Conservation (phyloP, 257 asterid genomes). For the Solanum clarkiae region DNA sequence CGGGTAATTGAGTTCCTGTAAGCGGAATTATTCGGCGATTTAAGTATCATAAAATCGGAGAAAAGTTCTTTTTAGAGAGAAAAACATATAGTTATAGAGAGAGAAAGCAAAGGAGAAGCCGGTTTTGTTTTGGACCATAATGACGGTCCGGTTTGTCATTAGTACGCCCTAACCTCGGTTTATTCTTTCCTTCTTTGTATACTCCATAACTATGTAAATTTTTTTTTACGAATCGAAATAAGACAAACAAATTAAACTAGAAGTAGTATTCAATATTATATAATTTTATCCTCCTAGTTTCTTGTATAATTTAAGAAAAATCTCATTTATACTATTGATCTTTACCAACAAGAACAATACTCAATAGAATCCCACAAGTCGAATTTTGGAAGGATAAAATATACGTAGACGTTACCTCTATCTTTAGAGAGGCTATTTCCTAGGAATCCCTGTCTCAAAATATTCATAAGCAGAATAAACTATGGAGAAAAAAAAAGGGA, state of each 20-base stretch:
- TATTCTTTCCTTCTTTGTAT: not conserved
- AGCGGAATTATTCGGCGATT: not conserved
- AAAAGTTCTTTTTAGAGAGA: constrained; percentile 25
- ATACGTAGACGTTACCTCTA: too few relatives aligned
- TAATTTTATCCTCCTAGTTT: not conserved
- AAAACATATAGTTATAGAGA: constrained; percentile 2
- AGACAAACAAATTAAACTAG: not conserved
- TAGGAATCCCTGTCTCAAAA: too few relatives aligned
- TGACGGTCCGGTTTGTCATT: not conserved
- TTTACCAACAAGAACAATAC: too few relatives aligned
- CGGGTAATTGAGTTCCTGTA: constrained; percentile 44
- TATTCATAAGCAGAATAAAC: too few relatives aligned
- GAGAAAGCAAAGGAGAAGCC: constrained; percentile 10
- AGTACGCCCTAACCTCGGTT: not conserved
- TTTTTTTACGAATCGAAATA: not conserved
- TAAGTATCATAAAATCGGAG: constrained; percentile 3
- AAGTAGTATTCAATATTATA: not conserved
- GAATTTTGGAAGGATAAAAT: too few relatives aligned
- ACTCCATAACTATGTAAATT: not conserved
- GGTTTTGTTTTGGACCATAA: not conserved
- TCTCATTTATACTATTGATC: not conserved
- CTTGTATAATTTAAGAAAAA: not conserved
- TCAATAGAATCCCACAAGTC: too few relatives aligned
- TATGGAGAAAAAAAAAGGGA: too few relatives aligned
- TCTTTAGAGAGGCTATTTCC: too few relatives aligned